Evolutionary conservation across 345 rosid species (phyloP), one percentile per base, ranked within the genome.

Genomic region (Gossypium raimondii): DNA sequence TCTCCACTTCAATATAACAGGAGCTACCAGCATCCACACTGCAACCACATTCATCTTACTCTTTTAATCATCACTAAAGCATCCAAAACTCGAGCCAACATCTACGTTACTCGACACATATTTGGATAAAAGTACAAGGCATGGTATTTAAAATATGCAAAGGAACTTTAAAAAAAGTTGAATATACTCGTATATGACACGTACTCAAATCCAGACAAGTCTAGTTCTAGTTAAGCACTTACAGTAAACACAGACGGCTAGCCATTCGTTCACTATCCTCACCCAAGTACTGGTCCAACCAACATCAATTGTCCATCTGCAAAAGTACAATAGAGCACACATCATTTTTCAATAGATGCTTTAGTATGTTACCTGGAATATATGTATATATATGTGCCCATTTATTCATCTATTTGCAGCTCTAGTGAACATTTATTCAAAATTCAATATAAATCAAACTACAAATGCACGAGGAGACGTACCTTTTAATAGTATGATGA

Each of bases 231-330:
- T 5, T 25, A 3, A 60, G 44, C 41, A 85, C 97, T 87, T 85
- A 94, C 98, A 20, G 79, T 90, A 94, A 16, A 94, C 89, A 45
- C 97, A 92, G 80, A 87, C 97, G 22, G 97, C 98, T 11, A 94
- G 87, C 97, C 97, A 92, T 82, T 94, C 98, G 63, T 91, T 92
- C 70, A 92, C 89, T 45, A 94, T 76, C 78, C 93, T 89, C 60
- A 92, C 98, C 97, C 98, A 94, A 63, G 98, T 85, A 80, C 98
- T 94, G 17, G 98, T 94, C 98, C 98, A 94, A 61, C 98, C 98
- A 64, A 94, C 98, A 44, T 94, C 98, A 68, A 92, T 91, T 34
- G 97, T 94, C 98, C 98, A 94, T 85, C 98, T 94, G 82, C 79
- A 70, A 56, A 70, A 67, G 1, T 58, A 27, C 43, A 58, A 24